Conservation (phyloP, 768 basidiomycete genomes). For the Termitomyces sp. region DNA sequence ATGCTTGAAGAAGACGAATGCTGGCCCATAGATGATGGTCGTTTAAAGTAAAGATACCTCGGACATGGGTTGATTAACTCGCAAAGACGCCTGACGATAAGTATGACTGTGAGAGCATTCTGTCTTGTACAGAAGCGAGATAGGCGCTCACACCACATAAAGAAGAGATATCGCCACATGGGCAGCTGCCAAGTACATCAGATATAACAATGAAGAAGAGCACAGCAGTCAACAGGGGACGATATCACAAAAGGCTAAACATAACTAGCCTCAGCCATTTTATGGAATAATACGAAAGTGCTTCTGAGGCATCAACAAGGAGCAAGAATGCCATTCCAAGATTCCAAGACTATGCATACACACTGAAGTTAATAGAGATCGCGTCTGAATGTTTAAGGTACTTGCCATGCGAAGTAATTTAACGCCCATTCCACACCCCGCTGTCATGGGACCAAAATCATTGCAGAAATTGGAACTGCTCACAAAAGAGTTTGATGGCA, state of each 20-base stretch:
- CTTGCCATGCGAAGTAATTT: background rate
- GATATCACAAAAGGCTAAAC: background rate
- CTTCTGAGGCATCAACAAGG: background rate
- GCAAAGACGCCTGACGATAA: background rate
- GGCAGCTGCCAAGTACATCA: background rate
- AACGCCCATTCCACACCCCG: slow-evolving; percentile 43
- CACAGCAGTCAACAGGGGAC: background rate
- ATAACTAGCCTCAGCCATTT: background rate
- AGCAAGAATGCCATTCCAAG: background rate
- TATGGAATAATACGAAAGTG: background rate
- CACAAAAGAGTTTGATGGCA: slow-evolving; percentile 62
- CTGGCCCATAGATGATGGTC: background rate
- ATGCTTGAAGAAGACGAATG: background rate
- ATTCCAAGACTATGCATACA: background rate
- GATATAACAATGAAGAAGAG: background rate
- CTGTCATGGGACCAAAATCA: slow-evolving; percentile 40
- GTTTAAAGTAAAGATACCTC: background rate
- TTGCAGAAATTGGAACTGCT: slow-evolving; percentile 60
- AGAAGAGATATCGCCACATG: background rate
- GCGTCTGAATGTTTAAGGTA: background rate
- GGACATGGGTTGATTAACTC: background rate
- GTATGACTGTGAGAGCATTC: background rate
- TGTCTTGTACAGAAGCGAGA: background rate
- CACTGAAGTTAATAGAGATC: background rate
- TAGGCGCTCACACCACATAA: background rate